Evolutionary conservation across 2,329 filamentous ascomycete species (phyloP).

Genomic region (Talaromyces sp.): DNA sequence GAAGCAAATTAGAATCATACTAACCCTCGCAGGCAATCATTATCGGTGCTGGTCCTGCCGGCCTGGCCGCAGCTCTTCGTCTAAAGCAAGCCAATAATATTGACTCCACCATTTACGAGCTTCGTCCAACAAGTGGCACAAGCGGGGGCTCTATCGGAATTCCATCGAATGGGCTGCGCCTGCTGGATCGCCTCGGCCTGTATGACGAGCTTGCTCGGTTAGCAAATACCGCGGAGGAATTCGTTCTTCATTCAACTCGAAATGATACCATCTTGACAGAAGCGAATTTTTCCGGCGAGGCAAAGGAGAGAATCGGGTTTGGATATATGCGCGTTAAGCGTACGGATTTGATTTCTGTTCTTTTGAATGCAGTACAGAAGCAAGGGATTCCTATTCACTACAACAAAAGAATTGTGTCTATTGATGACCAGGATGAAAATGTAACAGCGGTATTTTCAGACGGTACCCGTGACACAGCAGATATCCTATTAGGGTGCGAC

Average conservation of each 20-base stretch:
- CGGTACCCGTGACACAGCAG: conserved; percentile 21
- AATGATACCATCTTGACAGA: background rate
- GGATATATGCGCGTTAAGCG: conserved; percentile 27
- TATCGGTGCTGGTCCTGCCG: background rate
- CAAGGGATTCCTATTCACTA: conserved; percentile 22
- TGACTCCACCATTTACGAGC: conserved; percentile 21
- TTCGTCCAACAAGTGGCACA: conserved; percentile 23
- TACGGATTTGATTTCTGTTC: conserved; percentile 22
- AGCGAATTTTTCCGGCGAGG: background rate
- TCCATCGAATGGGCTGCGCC: conserved; percentile 24
- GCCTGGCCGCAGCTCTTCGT: background rate
- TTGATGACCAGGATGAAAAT: conserved; percentile 19
- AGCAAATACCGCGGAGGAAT: background rate
- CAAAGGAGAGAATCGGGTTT: conserved; percentile 21
- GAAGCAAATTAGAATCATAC: background rate
- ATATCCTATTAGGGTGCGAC: conserved; percentile 35
- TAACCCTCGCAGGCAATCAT: background rate
- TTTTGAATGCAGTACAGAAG: conserved; percentile 19
- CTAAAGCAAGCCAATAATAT: conserved; percentile 8
- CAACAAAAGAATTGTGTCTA: conserved; percentile 17
- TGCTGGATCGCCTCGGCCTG: conserved; percentile 22
- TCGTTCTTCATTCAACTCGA: background rate
- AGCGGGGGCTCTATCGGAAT: conserved; percentile 26
- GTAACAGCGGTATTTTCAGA: conserved; percentile 26
- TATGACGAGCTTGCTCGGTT: background rate